Base-by-base conservation (phyloP, 2,329 filamentous ascomycete species). In the Rachicladosporium sp. region DNA sequence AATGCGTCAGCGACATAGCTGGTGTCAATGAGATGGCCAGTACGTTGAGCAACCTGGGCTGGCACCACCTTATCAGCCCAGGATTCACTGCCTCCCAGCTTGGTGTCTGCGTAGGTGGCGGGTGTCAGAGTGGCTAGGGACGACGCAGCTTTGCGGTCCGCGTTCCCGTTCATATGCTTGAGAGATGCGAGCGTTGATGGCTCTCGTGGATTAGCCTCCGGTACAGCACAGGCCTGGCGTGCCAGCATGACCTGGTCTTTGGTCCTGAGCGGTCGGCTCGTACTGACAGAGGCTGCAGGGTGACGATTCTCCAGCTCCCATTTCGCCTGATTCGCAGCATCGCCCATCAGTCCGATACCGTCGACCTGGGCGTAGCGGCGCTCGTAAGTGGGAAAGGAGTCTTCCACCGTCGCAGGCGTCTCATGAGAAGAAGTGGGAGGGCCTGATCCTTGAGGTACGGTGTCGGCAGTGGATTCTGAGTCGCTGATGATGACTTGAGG, bases 41-140 rank as follows among this genome's bases (percentile, higher is more conserved):
- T 31, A 10, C 41, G 31, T 2, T 39, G 10, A 6, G 10, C 9
- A 9, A 29, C 11, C 13, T 31, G 13, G 8, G 34, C 34, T 6
- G 29, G 35, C 6, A 47, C 45, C 11, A 46, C 23, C 4, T 31
- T 35, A 6, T 43, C 37, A 12, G 41, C 43, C 46, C 46, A 47
- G 6, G 38, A 27, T 36, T 40, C 36, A 21, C 41, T 21, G 30
- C 39, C 41, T 9, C 31, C 35, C 31, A 37, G 29, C 3, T 13
- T 10, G 10, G 33, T 43, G 10, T 39, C 38, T 15, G 10, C 13
- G 19, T 37, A 43, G 15, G 13, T 38, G 36, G 33, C 43, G 30
- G 33, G 33, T 9, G 35, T 42, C 9, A 30, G n/a, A 12, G 21
- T 36, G 29, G 38, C 19, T 36, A 9, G 8, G 7, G 2, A 6